A percentile compares a stretch with the other conserved stretches of the same genome.
Evolutionary conservation across 1,139 yeast species (phyloP).

Genomic region (Geotrichum fermentans): DNA sequence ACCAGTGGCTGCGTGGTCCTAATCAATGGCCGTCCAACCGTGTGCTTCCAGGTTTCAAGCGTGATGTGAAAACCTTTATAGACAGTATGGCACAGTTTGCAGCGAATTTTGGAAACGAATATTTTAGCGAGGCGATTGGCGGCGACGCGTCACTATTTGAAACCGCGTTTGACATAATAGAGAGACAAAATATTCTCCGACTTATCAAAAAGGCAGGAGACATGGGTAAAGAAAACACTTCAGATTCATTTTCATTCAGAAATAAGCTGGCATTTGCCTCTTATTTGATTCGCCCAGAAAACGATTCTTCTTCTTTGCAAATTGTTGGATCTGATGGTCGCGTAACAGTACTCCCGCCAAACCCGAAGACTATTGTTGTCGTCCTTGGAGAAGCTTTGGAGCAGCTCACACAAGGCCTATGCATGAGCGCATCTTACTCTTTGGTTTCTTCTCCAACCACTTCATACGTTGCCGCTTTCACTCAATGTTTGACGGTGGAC

Average conservation of each 20-base stretch:
- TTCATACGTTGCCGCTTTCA: slow-evolving; percentile 7
- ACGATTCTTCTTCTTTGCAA: slow-evolving; percentile 2
- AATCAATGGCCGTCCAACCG: slow-evolving; percentile 15
- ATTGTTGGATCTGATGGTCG: slow-evolving; percentile 11
- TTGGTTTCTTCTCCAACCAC: background rate
- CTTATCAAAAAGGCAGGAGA: slow-evolving; percentile 1
- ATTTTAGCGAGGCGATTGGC: slow-evolving; percentile 14
- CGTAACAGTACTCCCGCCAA: background rate
- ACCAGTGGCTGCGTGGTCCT: slow-evolving; percentile 15
- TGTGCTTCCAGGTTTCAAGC: slow-evolving; percentile 10
- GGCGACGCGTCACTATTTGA: slow-evolving; percentile 6
- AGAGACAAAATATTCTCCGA: background rate
- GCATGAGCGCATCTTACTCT: slow-evolving; percentile 12
- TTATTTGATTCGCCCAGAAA: background rate
- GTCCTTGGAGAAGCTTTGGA: slow-evolving; percentile 9
- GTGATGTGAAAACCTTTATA: background rate
- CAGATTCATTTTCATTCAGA: slow-evolving; percentile 2
- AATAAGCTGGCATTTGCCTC: slow-evolving; percentile 12
- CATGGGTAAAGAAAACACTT: background rate
- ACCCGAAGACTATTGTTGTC: slow-evolving; percentile 8
- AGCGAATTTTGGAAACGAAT: background rate
- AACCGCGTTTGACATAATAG: slow-evolving; percentile 2
- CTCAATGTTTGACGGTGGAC: slow-evolving; percentile 17
- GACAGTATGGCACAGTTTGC: slow-evolving; percentile 9
- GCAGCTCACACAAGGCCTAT: slow-evolving; percentile 5